Evolutionary conservation across 176 grass and related monocot genomes (phyloP), one percentile per base, ranked within the genome.

Genomic region (Musa beccarii): DNA sequence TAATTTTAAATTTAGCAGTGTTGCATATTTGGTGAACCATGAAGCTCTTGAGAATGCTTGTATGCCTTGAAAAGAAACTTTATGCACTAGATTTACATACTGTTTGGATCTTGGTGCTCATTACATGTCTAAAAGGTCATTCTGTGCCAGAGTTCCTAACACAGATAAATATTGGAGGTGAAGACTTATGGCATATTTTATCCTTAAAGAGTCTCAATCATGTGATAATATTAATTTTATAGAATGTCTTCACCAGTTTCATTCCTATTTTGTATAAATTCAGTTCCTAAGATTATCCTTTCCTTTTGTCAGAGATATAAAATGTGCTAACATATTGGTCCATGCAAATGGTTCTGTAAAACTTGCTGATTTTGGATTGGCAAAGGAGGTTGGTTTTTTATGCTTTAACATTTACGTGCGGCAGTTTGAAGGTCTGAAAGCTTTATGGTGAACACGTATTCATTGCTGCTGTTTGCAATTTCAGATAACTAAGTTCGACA

Each of bases 301-400:
- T 81, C 68, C 52, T 91, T 77, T 80, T 17, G 9, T 2, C 78
- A 99, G 96, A 76, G 96, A 99, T 89, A 94, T 99, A 64, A 99
- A 99, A 85, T 94, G 96, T 0, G 91, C 96, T 11, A 99, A 99
- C 81, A 99, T 99, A 84, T 76, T 99, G 83, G 96, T 99, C 77
- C 91, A 99, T 85, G 96, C 79, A 79, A 94, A 99, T 88, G 96
- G 96, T 79, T 99, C 96, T 9, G 91, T 99, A 52, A 99, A 99
- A 75, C 89, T 99, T 72, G 96, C 96, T 21, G 96, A 99, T 83
- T 99, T 99, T 87, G 96, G 96, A 26, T 87, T 99, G 69, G 96
- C 96, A 49, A 99, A 99, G 81, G 96, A 99, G 96, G 96, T 94
- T 84, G 75, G 69, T 78, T 16, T 79, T 66, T 6, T 71, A 15